phyloP scores from a whole-genome alignment of 768 basidiomycete genomes.

The Mycena metata region DNA sequence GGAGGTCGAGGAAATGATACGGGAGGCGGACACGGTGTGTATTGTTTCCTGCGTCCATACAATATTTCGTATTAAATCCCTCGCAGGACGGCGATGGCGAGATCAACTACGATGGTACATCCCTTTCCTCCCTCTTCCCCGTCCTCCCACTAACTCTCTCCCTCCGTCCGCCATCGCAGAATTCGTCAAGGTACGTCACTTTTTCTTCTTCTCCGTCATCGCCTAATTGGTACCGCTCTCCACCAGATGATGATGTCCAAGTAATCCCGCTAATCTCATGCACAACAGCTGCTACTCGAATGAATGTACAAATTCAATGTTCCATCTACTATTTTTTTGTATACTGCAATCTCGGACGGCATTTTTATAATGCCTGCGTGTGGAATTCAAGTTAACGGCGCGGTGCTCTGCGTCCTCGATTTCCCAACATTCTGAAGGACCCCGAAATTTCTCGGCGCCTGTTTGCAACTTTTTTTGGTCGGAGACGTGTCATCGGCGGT shows the following conservation, averaged over 20 bases:
- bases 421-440: too few species aligned
- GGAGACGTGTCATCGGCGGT: too few species aligned
- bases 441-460: too few species aligned
- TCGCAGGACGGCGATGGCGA: constrained; percentile 81
- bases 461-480: too few species aligned
- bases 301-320: too few species aligned
- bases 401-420: too few species aligned
- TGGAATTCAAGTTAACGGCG: too few species aligned
- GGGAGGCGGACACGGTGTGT: constrained; percentile 77
- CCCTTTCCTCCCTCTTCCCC: constrained; percentile 38
- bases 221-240: constrained; percentile 17
- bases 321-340: too few species aligned
- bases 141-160: constrained; percentile 6
- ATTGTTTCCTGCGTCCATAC: constrained; percentile 46
- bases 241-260: constrained; percentile 85
- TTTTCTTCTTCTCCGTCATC: constrained; percentile 11
- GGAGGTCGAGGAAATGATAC: constrained; percentile 93
- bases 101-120: constrained; percentile 80
- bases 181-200: constrained; percentile 74
- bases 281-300: too few species aligned
- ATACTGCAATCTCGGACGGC: too few species aligned
- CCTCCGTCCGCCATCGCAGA: constrained; percentile 55
- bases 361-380: too few species aligned
- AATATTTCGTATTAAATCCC: constrained; percentile 56
- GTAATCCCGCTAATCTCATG: constrained; percentile 46